A percentile compares a stretch with the other conserved stretches of the same genome.
Conservation (phyloP, 2,329 filamentous ascomycete genomes). For the Berkeleyomyces rouxiae region DNA sequence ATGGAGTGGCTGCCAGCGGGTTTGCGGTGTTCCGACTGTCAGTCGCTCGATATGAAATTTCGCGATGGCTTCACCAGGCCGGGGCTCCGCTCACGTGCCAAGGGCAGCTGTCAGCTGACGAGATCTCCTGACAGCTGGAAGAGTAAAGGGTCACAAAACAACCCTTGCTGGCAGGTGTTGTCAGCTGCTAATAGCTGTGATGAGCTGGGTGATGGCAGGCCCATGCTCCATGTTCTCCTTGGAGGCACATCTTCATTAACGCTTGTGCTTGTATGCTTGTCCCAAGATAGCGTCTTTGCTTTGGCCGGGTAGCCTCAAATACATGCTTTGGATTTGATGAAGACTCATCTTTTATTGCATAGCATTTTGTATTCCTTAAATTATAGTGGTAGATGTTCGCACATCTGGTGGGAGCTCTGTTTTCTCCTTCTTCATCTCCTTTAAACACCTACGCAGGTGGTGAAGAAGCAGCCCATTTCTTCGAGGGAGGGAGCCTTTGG, state of each 20-base stretch:
- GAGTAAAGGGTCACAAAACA: no score
- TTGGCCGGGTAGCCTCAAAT: no score
- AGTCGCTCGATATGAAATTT: slow-evolving; percentile 10
- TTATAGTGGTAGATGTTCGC: no score
- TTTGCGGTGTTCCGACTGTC: not conserved
- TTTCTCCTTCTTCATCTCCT: no score
- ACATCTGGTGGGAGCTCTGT: no score
- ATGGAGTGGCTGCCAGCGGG: not conserved
- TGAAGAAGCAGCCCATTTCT: no score
- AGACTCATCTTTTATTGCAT: no score
- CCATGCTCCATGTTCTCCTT: not conserved
- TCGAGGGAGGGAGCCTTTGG: no score
- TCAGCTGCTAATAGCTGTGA: not conserved
- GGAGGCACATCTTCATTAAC: not conserved
- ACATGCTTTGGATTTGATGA: no score
- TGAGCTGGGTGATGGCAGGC: not conserved
- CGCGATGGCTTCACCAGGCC: slow-evolving; percentile 9
- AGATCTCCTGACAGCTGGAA: not conserved
- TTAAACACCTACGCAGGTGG: no score
- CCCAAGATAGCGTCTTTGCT: no score
- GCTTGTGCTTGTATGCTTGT: not conserved
- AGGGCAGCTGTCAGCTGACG: not conserved
- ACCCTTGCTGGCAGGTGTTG: not conserved
- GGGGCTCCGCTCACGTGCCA: slow-evolving; percentile 11
- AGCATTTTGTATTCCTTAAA: no score